A percentile compares a stretch with the other conserved stretches of the same genome.
phyloP scores from a whole-genome alignment of 129 eudicot genomes.

The Mikania micrantha region DNA sequence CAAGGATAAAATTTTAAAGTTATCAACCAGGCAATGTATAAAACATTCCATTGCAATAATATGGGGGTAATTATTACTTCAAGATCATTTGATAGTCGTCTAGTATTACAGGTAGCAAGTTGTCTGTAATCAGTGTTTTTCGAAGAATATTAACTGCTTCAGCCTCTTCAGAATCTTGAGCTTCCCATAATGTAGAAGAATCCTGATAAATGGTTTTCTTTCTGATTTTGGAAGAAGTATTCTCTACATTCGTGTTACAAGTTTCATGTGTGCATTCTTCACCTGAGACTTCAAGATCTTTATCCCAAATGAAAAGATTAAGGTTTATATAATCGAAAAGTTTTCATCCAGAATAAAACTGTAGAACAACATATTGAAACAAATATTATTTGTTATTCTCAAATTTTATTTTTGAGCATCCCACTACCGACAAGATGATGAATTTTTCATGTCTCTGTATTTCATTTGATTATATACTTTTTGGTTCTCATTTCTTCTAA shows the following conservation, averaged over 20 bases:
- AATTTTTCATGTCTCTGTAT: background rate
- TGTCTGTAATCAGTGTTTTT: conserved; percentile 43
- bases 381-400: background rate
- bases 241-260: conserved; percentile 43
- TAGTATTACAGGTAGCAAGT: conserved; percentile 54
- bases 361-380: background rate
- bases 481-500: conserved; percentile 5
- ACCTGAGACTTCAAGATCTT: conserved; percentile 19
- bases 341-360: background rate
- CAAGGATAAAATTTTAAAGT: conserved; percentile 1
- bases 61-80: conserved; percentile 33
- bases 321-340: background rate
- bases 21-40: background rate
- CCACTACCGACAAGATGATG: background rate
- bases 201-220: conserved; percentile 32
- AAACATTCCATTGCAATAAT: background rate
- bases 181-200: conserved; percentile 47
- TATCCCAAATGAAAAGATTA: conserved; percentile 3
- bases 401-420: background rate
- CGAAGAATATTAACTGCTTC: conserved; percentile 55
- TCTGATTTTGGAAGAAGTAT: conserved; percentile 41
- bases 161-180: conserved; percentile 50
- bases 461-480: background rate
- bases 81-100: conserved; percentile 71
- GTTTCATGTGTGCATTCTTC: conserved; percentile 29